These are phyloP conservation scores for Epichloe elymi DNA, from an alignment of 2,329 filamentous ascomycete genomes.

Conservation along the genomic window DNA sequence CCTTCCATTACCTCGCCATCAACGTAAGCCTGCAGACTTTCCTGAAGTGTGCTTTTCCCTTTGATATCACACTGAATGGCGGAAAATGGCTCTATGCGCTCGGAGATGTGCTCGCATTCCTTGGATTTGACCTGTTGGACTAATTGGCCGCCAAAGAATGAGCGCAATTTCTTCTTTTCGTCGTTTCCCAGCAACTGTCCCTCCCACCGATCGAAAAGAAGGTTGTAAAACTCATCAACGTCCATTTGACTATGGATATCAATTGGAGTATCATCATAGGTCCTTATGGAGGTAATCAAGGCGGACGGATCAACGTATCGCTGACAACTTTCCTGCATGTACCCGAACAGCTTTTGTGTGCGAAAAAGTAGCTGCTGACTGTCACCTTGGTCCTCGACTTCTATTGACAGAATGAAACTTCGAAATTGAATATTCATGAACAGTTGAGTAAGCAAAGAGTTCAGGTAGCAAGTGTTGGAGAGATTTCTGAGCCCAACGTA, in stretches of 20 bases:
- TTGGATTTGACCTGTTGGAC: slow-evolving; percentile 94
- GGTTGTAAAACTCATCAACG: slow-evolving; percentile 93
- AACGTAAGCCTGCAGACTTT: slow-evolving; percentile 89
- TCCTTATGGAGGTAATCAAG: slow-evolving; percentile 65
- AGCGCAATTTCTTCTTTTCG: slow-evolving; percentile 61
- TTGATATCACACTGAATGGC: slow-evolving; percentile 95
- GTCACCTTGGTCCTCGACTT: slow-evolving; percentile 38
- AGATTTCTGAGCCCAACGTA: slow-evolving; percentile 87
- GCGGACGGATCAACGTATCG: slow-evolving; percentile 60
- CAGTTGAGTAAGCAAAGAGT: slow-evolving; percentile 84
- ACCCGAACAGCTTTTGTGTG: slow-evolving; percentile 70
- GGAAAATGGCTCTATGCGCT: slow-evolving; percentile 79
- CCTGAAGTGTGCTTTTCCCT: slow-evolving; percentile 68
- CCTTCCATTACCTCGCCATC: slow-evolving; percentile 95
- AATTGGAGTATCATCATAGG: slow-evolving; percentile 69
- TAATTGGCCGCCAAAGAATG: slow-evolving; percentile 81
- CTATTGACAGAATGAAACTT: slow-evolving; percentile 61
- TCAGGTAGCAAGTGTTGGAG: slow-evolving; percentile 94
- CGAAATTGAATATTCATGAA: slow-evolving; percentile 92
- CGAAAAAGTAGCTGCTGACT: slow-evolving; percentile 59
- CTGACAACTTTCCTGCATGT: slow-evolving; percentile 70
- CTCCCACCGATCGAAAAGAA: slow-evolving; percentile 86
- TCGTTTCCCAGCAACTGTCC: slow-evolving; percentile 55
- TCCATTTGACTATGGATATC: slow-evolving; percentile 92
- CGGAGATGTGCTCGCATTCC: slow-evolving; percentile 87